These are phyloP conservation scores for Microdochium trichocladiopsis DNA, from an alignment of 2,329 filamentous ascomycete species.

Conservation along the genomic window DNA sequence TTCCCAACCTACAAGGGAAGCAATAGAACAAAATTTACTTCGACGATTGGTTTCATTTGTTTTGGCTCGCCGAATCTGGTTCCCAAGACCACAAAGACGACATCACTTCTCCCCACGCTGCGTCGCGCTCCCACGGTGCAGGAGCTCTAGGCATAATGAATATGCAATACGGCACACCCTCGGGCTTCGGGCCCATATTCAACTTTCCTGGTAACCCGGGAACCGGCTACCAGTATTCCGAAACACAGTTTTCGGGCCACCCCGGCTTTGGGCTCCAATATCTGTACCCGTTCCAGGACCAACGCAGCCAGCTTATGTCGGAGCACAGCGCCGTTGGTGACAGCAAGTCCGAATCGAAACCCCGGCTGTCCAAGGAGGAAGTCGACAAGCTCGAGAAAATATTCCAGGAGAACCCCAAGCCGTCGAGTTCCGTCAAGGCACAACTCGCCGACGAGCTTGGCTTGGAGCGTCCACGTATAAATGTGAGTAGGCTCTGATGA, in stretches of 20 bases:
- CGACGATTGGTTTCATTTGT: too few relatives aligned
- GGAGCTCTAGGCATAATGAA: constrained; percentile 16
- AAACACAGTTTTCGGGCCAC: constrained; percentile 16
- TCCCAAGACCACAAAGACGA: too few relatives aligned
- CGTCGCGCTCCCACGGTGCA: too few relatives aligned
- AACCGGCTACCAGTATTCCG: constrained; percentile 14
- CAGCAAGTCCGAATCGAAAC: constrained; percentile 30
- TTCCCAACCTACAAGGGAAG: too few relatives aligned
- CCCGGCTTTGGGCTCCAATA: constrained; percentile 16
- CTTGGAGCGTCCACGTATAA: constrained; percentile 57
- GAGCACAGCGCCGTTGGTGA: constrained; percentile 17
- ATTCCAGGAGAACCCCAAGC: constrained; percentile 59
- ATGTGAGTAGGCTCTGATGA: constrained; percentile 32
- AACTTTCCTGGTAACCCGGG: constrained; percentile 15
- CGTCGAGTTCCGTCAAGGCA: constrained; percentile 54
- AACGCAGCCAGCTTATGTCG: constrained; percentile 13
- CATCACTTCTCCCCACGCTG: too few relatives aligned
- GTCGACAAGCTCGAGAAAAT: constrained; percentile 62
- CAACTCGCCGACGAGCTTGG: constrained; percentile 53
- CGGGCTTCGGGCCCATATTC: constrained; percentile 16
- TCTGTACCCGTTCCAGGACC: constrained; percentile 19
- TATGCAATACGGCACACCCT: constrained; percentile 17
- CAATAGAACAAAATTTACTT: too few relatives aligned
- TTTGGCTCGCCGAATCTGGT: too few relatives aligned
- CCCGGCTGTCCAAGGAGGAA: constrained; percentile 65